Evolutionary conservation across 805 yeast species (phyloP).

Genomic region (Blastobotrys terrestris): DNA sequence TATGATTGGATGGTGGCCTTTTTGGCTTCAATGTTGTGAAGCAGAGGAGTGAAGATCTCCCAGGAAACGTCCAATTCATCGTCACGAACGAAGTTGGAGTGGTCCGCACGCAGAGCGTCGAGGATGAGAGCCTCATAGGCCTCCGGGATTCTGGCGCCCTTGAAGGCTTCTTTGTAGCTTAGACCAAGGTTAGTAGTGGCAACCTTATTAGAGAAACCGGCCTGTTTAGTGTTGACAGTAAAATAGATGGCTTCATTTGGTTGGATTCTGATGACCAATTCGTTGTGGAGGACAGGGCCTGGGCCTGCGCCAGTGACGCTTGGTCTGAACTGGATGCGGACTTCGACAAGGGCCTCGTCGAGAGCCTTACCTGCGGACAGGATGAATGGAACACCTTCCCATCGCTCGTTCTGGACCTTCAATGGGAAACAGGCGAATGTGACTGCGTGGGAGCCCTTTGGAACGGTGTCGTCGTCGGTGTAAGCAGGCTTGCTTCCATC

Average conservation of each 20-base stretch:
- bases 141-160: conserved; percentile 92
- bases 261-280: conserved; percentile 88
- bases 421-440: conserved; percentile 85
- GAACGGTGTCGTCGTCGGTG: conserved; percentile 86
- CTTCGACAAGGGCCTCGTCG: conserved; percentile 90
- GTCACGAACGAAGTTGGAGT: conserved; percentile 95
- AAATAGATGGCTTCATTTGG: conserved; percentile 91
- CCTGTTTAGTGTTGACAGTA: conserved; percentile 89
- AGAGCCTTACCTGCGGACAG: conserved; percentile 98
- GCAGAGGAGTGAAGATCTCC: conserved; percentile 87
- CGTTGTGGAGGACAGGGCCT: conserved; percentile 73
- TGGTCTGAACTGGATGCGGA: conserved; percentile 85
- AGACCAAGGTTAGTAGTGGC: conserved; percentile 86
- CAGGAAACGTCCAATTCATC: conserved; percentile 94
- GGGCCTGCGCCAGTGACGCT: conserved; percentile 78
- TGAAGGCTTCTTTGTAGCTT: conserved; percentile 73
- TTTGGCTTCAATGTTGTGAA: conserved; percentile 69
- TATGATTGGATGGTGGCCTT: conserved; percentile 66
- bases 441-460: conserved; percentile 73
- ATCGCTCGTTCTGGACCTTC: conserved; percentile 82
- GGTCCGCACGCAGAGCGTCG: conserved; percentile 87
- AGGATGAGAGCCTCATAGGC: conserved; percentile 94
- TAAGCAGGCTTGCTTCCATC: conserved; percentile 91
- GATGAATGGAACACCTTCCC: conserved; percentile 97
- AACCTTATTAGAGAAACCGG: conserved; percentile 80